Evolutionary conservation across 306 rosid species (phyloP).

Genomic region (Cucurbita pepo): DNA sequence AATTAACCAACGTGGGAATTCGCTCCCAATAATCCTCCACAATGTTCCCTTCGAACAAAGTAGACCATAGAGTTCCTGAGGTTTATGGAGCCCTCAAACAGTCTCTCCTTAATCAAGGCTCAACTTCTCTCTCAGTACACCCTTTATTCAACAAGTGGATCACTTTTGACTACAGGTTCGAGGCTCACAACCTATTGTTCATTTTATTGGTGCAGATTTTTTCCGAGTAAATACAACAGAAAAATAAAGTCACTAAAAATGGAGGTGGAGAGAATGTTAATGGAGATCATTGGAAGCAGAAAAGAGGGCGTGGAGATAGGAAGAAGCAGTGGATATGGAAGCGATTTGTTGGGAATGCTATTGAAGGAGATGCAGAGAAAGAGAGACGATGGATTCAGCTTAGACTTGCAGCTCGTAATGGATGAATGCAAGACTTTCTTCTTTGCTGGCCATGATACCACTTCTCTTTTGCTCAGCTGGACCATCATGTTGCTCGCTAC

Average conservation of each 20-base stretch:
- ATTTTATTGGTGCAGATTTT: conserved; percentile 19
- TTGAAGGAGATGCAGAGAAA: conserved; percentile 61
- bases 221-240: conserved; percentile 85
- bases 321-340: conserved; percentile 59
- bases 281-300: conserved; percentile 82
- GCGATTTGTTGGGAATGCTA: conserved; percentile 67
- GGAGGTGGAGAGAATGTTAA: conserved; percentile 71
- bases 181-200: no score
- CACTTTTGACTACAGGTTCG: no score
- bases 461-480: conserved; percentile 87
- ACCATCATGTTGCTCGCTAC: conserved; percentile 70
- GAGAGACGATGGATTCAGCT: conserved; percentile 33
- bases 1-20: no score
- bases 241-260: conserved; percentile 63
- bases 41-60: no score
- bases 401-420: conserved; percentile 59
- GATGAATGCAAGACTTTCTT: conserved; percentile 96
- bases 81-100: no score
- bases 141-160: no score
- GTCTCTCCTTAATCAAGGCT: no score
- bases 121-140: no score
- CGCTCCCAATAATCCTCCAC: no score
- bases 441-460: conserved; percentile 95
- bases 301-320: conserved; percentile 77
- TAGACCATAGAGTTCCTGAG: no score